Conservation (phyloP, 208 protist genomes). For the Trypanosoma avium region DNA sequence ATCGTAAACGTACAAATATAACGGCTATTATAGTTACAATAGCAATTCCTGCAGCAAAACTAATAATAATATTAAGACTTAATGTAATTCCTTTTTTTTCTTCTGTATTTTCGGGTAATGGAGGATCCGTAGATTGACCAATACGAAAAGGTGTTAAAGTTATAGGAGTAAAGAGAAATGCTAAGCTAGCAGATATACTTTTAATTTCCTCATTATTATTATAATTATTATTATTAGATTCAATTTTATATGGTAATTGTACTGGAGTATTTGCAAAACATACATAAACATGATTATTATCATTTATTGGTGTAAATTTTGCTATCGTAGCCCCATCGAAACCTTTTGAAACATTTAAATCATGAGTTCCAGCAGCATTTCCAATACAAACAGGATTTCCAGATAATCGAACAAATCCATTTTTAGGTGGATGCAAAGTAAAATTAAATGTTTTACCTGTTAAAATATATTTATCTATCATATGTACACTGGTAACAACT, state of each 20-base stretch:
- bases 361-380: conserved; percentile 7
- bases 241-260: neutral
- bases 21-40: neutral
- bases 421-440: neutral
- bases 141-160: conserved; percentile 24
- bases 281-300: conserved; percentile 11
- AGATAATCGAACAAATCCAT: conserved; percentile 15
- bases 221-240: neutral
- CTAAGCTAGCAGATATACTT: too few relatives aligned
- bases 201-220: too few relatives aligned
- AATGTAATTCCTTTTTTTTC: neutral
- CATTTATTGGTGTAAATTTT: neutral
- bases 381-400: conserved; percentile 10
- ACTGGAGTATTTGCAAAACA: conserved; percentile 19
- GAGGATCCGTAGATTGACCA: neutral
- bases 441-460: neutral
- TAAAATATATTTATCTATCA: neutral
- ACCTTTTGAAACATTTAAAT: neutral
- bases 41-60: neutral
- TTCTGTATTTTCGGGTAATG: neutral
- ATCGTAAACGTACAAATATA: neutral
- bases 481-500: neutral
- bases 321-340: neutral
- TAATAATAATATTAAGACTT: neutral
- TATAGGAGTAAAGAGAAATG: conserved; percentile 17